A percentile compares a stretch with the other conserved stretches of the same genome.
These are phyloP conservation scores for Inosperma sp. DNA, from an alignment of 768 basidiomycete genomes.

Conservation along the genomic window DNA sequence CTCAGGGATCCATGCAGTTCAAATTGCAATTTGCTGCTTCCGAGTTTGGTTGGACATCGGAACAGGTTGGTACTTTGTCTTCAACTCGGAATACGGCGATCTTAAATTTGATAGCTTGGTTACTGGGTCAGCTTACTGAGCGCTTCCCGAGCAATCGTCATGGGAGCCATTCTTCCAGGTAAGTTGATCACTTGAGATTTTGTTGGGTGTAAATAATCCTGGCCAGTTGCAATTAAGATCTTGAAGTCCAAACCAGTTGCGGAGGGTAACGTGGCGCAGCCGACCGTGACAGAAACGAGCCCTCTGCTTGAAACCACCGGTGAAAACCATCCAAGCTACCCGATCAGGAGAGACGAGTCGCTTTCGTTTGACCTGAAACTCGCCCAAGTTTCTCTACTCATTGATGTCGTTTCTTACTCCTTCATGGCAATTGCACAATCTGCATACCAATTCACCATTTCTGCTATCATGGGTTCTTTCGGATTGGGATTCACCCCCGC, in stretches of 20 bases:
- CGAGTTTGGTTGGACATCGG: conserved; percentile 63
- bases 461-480: conserved; percentile 49
- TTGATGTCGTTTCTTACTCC: conserved; percentile 52
- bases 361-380: conserved; percentile 65
- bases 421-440: conserved; percentile 46
- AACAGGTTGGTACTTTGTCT: conserved; percentile 42
- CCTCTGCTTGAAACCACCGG: conserved; percentile 28
- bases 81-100: background rate
- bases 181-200: conserved; percentile 16
- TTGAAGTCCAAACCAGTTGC: conserved; percentile 41
- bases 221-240: conserved; percentile 51
- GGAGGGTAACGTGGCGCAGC: conserved; percentile 19
- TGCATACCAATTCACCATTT: conserved; percentile 47
- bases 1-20: conserved; percentile 52
- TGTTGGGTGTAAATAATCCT: background rate
- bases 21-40: conserved; percentile 63
- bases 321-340: conserved; percentile 1
- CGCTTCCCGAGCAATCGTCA: conserved; percentile 47
- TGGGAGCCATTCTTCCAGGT: conserved; percentile 61
- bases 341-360: conserved; percentile 34
- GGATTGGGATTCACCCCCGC: conserved; percentile 64
- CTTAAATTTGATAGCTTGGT: conserved; percentile 47
- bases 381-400: conserved; percentile 53
- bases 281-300: conserved; percentile 22
- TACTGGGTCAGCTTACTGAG: conserved; percentile 62